Evolutionary conservation across 2,329 filamentous ascomycete species (phyloP).

Genomic region (Scytalidium lignicola): DNA sequence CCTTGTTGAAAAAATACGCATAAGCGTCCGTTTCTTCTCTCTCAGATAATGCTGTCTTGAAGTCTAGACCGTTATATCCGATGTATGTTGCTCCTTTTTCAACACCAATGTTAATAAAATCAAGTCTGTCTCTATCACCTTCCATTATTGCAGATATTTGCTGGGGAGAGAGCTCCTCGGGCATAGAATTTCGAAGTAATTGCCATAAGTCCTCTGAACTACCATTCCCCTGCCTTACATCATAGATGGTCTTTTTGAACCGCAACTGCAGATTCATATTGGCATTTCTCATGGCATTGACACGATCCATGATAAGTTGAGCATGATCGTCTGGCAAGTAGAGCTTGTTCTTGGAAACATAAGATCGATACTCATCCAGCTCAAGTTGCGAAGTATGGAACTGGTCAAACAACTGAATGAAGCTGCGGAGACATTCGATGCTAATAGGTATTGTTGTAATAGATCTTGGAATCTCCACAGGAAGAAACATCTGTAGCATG

Average conservation of each 20-base stretch:
- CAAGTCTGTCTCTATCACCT: constrained; percentile 13
- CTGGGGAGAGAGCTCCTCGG: constrained; percentile 8
- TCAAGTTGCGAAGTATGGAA: constrained; percentile 8
- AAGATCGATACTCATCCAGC: constrained; percentile 15
- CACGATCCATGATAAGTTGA: constrained; percentile 6
- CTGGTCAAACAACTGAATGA: constrained; percentile 18
- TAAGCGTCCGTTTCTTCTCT: constrained; percentile 11
- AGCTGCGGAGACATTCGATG: constrained; percentile 5
- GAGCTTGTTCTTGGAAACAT: constrained; percentile 6
- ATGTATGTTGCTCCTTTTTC: constrained; percentile 20
- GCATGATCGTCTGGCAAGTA: constrained; percentile 15
- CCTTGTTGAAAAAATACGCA: constrained; percentile 20
- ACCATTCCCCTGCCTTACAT: constrained; percentile 11
- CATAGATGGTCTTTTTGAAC: constrained; percentile 10
- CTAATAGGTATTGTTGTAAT: background rate
- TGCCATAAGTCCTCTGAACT: constrained; percentile 9
- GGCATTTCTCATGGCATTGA: constrained; percentile 4
- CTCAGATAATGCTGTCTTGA: constrained; percentile 4
- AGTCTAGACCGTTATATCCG: constrained; percentile 11
- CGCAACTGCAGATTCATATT: constrained; percentile 8
- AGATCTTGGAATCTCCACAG: constrained; percentile 3
- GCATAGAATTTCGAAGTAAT: constrained; percentile 7
- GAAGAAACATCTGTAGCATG: constrained; percentile 13
- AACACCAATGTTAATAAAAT: constrained; percentile 17
- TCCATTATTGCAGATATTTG: constrained; percentile 6